These are phyloP conservation scores for Tulasnella sp. DNA, from an alignment of 768 basidiomycete genomes.

Conservation along the genomic window DNA sequence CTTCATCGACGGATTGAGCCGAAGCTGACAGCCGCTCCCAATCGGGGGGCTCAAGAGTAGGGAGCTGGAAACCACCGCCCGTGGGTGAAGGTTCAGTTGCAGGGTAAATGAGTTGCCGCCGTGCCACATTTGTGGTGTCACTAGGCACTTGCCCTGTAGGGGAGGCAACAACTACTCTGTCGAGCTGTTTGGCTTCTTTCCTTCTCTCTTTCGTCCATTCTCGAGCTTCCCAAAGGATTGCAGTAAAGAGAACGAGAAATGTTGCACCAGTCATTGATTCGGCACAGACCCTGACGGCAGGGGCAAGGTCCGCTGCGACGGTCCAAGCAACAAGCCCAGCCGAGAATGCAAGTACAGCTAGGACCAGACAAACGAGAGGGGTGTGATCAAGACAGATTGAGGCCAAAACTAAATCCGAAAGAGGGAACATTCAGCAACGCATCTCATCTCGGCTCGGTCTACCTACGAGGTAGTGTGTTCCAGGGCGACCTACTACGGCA, in stretches of 20 bases:
- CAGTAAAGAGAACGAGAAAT: slow-evolving; percentile 21
- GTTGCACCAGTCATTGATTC: slow-evolving; percentile 13
- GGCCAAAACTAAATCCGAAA: not conserved
- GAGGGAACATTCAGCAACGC: not conserved
- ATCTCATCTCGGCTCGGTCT: not conserved
- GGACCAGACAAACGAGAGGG: slow-evolving; percentile 22
- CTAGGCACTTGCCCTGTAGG: no score
- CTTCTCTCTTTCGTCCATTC: slow-evolving; percentile 22
- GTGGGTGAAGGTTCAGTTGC: no score
- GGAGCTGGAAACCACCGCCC: no score
- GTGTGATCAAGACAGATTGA: slow-evolving; percentile 18
- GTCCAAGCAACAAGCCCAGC: slow-evolving; percentile 24
- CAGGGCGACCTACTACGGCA: slow-evolving; percentile 18
- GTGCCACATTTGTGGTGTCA: no score
- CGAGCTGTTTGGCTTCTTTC: no score
- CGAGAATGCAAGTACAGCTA: slow-evolving; percentile 28
- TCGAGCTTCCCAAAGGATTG: slow-evolving; percentile 19
- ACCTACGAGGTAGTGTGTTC: slow-evolving; percentile 13
- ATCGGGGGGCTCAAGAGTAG: no score
- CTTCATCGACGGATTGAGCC: no score
- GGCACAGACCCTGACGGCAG: not conserved
- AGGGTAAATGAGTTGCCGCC: no score
- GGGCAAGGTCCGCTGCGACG: not conserved
- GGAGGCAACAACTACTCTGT: no score
- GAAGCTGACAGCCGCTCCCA: no score